These are phyloP conservation scores for Malassezia pachydermatis DNA, from an alignment of 1,284 basidiomycete species.

Conservation along the genomic window DNA sequence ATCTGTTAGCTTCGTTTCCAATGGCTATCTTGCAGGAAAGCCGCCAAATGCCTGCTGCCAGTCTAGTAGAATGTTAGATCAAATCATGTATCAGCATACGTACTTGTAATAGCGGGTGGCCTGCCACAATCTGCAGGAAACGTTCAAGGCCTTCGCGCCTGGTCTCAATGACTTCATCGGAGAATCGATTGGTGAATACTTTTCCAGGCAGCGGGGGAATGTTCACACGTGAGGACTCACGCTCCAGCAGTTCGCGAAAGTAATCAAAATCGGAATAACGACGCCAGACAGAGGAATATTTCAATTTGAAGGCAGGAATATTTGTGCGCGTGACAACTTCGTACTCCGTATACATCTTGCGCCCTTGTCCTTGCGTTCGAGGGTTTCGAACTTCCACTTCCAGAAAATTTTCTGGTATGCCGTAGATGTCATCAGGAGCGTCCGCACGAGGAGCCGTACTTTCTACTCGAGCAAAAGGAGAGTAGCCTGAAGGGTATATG, in stretches of 20 bases:
- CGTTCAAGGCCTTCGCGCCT: slow-evolving; percentile 85
- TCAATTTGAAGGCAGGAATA: slow-evolving; percentile 94
- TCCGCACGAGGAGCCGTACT: slow-evolving; percentile 29
- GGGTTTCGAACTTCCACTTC: slow-evolving; percentile 97
- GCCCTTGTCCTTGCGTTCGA: slow-evolving; percentile 66
- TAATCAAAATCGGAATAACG: slow-evolving; percentile 98
- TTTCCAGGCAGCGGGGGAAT: slow-evolving; percentile 94
- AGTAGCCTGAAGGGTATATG: slow-evolving; percentile 29
- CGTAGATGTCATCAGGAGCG: slow-evolving; percentile 85
- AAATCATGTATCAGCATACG: too few relatives aligned
- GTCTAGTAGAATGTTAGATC: slow-evolving; percentile 60
- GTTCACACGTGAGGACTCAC: slow-evolving; percentile 91
- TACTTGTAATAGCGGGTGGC: slow-evolving; percentile 88
- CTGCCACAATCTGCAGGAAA: slow-evolving; percentile 90
- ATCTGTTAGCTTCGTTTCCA: slow-evolving; percentile 20
- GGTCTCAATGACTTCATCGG: slow-evolving; percentile 89
- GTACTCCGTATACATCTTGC: slow-evolving; percentile 99
- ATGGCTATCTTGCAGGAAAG: slow-evolving; percentile 68
- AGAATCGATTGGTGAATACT: slow-evolving; percentile 62
- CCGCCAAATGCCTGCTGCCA: slow-evolving; percentile 89
- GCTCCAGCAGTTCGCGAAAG: slow-evolving; percentile 93
- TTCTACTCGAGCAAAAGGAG: slow-evolving; percentile 45
- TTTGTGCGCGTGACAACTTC: slow-evolving; percentile 98
- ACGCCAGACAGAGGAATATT: slow-evolving; percentile 82
- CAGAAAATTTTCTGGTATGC: slow-evolving; percentile 74